Evolutionary conservation across 768 basidiomycete genomes (phyloP), one percentile per base, ranked within the genome.

Genomic region (Pisolithus orientalis): DNA sequence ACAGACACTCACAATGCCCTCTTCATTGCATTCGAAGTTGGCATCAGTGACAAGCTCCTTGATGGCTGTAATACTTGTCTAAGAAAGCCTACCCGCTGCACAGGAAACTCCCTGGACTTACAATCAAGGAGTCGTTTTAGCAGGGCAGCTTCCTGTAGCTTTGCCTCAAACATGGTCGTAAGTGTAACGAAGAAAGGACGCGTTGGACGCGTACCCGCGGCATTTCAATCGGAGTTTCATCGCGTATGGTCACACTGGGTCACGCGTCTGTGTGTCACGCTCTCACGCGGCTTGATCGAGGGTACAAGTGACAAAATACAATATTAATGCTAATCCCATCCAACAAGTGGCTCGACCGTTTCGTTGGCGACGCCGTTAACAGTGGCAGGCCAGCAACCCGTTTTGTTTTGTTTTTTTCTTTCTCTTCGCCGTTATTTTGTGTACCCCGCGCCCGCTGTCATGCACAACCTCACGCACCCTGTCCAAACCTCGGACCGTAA

Each of bases 11-110:
- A 86, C 85, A 60, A 99, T 86, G 32, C 94, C 96, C 58, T 94
- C 92, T 58, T 99, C 95, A 55, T 84, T 90, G 70, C 95, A 97
- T 64, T 95, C 90, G 62, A 98, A 96, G 71, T 98, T 98, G 65
- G 93, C 94, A 66, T 98, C 96, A 5, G 92, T 84, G 44, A 99
- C 94, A 44, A 97, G 84, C 66, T 98, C 96, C 71, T 96, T 98
- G 80, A 98, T 83, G 51, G 94, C 95, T 97, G 61, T 11, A 57
- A 42, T 32, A 14, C 21, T 25, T 6, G 28, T 29, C 9, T 2
- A 17, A 28, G 21, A 34, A 27, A 39, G n/a, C 52, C 44, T 44
- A 34, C 29, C 53, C 59, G 52, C 53, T 47, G 57, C 21, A 27
- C 44, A 49, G 1, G 34, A 4, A 11, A 31, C 42, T 17, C 25